phyloP scores from a whole-genome alignment of 164 flowering plant genomes.

The Tetrastigma voinierianum region DNA sequence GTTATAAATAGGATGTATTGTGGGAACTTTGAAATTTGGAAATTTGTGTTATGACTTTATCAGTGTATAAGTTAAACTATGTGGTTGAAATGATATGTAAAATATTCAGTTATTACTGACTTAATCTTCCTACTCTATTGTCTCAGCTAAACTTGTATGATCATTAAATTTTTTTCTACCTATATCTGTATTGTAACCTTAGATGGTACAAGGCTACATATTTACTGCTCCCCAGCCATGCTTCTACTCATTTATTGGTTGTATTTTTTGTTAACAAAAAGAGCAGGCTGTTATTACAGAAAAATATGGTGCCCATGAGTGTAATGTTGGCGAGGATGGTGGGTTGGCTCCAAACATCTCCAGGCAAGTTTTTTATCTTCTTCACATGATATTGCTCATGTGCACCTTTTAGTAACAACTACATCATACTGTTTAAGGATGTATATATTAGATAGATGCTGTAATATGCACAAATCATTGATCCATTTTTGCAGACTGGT shows the following conservation, averaged over 20 bases:
- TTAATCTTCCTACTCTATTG: too few species aligned
- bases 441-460: too few species aligned
- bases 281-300: constrained; percentile 87
- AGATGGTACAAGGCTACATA: neutral
- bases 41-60: too few species aligned
- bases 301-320: constrained; percentile 70
- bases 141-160: too few species aligned
- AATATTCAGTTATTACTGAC: too few species aligned
- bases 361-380: constrained; percentile 43
- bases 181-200: neutral
- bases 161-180: neutral
- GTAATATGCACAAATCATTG: neutral
- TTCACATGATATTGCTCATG: neutral
- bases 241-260: constrained; percentile 14
- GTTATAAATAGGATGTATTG: too few species aligned
- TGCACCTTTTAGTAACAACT: neutral
- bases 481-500: neutral
- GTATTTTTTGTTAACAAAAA: constrained; percentile 23
- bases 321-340: constrained; percentile 95
- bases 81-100: too few species aligned
- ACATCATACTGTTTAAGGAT: too few species aligned
- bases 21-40: too few species aligned
- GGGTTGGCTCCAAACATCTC: constrained; percentile 91
- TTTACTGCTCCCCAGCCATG: constrained; percentile 12
- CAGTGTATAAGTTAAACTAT: too few species aligned